These are phyloP conservation scores for Pseudophaeomoniella oleicola DNA, from an alignment of 2,329 filamentous ascomycete species.

Conservation along the genomic window DNA sequence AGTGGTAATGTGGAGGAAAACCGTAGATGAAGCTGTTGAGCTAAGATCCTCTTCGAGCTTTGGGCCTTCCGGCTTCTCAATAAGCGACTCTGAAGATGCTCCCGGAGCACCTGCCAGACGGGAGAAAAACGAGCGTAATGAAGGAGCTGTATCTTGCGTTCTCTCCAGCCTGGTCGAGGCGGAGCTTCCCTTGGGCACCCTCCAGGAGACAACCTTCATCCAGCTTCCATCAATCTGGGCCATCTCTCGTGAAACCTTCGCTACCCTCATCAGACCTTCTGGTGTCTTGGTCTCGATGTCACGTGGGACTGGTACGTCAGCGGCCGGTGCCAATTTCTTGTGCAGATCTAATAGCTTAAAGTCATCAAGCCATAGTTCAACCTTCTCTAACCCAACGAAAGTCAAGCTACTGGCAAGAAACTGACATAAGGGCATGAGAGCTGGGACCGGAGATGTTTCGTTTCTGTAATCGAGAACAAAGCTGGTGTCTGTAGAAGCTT, in stretches of 20 bases:
- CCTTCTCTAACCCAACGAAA: slow-evolving; percentile 75
- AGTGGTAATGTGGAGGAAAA: slow-evolving; percentile 79
- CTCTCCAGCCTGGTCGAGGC: slow-evolving; percentile 22
- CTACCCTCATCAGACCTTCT: slow-evolving; percentile 78
- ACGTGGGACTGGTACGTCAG: slow-evolving; percentile 56
- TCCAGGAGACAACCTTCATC: slow-evolving; percentile 81
- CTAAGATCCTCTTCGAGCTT: slow-evolving; percentile 45
- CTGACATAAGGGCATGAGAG: slow-evolving; percentile 72
- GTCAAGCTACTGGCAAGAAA: slow-evolving; percentile 92
- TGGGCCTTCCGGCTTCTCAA: slow-evolving; percentile 36
- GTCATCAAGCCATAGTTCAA: slow-evolving; percentile 85
- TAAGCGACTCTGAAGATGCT: slow-evolving; percentile 29
- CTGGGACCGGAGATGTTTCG: slow-evolving; percentile 70
- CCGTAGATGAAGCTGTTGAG: slow-evolving; percentile 56
- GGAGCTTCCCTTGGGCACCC: slow-evolving; percentile 34
- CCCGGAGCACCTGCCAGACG: slow-evolving; percentile 49
- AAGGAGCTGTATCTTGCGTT: slow-evolving; percentile 35
- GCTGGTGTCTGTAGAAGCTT: slow-evolving; percentile 60
- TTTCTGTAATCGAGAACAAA: slow-evolving; percentile 94
- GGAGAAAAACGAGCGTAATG: slow-evolving; percentile 66
- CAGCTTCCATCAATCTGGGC: slow-evolving; percentile 85
- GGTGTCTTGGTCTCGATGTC: slow-evolving; percentile 71
- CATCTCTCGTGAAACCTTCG: slow-evolving; percentile 66
- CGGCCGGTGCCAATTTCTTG: slow-evolving; percentile 74
- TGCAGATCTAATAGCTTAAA: slow-evolving; percentile 63